Evolutionary conservation across 495 filamentous ascomycete genomes (phyloP), one percentile per base, ranked within the genome.

Genomic region (Cetradonia linearis): DNA sequence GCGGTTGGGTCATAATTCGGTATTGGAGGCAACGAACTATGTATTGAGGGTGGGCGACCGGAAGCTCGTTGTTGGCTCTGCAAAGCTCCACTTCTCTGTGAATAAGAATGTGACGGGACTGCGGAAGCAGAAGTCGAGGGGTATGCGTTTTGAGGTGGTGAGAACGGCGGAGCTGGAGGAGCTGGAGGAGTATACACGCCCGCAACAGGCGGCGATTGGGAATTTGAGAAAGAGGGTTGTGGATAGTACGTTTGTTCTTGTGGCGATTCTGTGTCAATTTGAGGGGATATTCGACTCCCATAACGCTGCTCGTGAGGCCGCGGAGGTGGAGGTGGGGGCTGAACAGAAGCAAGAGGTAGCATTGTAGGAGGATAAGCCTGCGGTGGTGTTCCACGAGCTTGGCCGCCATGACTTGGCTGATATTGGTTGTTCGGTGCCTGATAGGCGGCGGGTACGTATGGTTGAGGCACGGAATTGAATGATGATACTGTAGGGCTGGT

Each of bases 381-480:
- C 27, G 58, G 55, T 31, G 38, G 56, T 16, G 59, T 63, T 33
- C 40, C 44, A 31, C 42, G 50, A 27, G 47, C 50, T 31, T 58
- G 59, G 31, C 20, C 31, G 30, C 63, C 56, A 52, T 67, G 62
- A 44, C 63, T 65, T 42, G 64, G 49, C 28, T 74, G 60, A 23
- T 66, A 60, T 1, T 67, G 55, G 8, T 70, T 63, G 28, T 56
- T 65, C 9, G 72, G 40, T 34, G 73, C 61, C 49, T 82, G 80
- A 62, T 85, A 89, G 27, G 83, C 80, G 20, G 86, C 85, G 5
- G 87, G 87, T 64, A 87, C 86, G 69, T 90, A 90, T 18, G 84
- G 83, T 66, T 84, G 84, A 65, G 83, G 79, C 50, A 66, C 56
- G 10, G 73, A 58, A 28, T 53, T 53, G 31, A 69, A 66, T 47